Conservation (phyloP, 2,329 filamentous ascomycete genomes). For the Botrytis hyacinthi region DNA sequence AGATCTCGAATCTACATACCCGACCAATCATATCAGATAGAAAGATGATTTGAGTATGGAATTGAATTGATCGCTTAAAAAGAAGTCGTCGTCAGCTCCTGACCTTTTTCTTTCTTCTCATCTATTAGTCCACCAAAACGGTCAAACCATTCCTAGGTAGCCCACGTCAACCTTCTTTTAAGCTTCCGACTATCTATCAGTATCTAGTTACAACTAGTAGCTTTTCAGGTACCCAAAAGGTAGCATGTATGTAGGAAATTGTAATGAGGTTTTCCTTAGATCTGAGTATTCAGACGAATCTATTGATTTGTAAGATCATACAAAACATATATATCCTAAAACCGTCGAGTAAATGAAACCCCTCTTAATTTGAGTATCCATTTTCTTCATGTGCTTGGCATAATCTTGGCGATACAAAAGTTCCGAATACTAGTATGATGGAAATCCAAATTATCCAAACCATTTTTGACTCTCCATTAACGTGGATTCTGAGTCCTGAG, state of each 20-base stretch:
- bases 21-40: not conserved
- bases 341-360: not conserved
- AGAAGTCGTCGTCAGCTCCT: slow-evolving; percentile 19
- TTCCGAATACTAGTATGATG: not conserved
- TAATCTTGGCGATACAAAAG: not conserved
- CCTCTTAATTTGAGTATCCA: not conserved
- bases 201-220: not conserved
- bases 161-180: slow-evolving; percentile 1
- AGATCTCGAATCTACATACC: not conserved
- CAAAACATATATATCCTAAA: not conserved
- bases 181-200: not conserved
- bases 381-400: not conserved
- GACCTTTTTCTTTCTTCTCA: not conserved
- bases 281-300: not conserved
- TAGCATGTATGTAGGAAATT: not conserved
- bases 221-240: not conserved
- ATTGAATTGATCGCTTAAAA: not conserved
- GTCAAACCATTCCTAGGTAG: not conserved
- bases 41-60: not conserved
- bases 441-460: not conserved
- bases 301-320: not conserved
- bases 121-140: not conserved
- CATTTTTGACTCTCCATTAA: not conserved
- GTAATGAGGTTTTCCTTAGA: not conserved
- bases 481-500: not conserved